phyloP scores from a whole-genome alignment of 2,329 filamentous ascomycete genomes.

The Ascochyta fabae region DNA sequence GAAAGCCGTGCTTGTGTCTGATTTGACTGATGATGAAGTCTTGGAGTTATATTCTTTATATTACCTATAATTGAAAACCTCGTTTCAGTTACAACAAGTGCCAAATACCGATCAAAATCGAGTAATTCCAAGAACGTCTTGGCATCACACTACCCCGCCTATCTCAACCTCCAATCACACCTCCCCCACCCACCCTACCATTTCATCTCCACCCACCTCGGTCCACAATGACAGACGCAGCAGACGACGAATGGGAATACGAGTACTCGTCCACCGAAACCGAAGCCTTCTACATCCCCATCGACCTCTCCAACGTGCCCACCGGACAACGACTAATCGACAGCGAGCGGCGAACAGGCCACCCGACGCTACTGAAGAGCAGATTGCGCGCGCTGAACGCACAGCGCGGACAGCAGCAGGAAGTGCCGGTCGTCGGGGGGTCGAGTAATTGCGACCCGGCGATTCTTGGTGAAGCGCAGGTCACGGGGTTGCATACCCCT shows the following conservation, averaged over 20 bases:
- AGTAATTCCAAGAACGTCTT: not conserved
- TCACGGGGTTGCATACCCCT: constrained; percentile 78
- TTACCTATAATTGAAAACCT: too few relatives aligned
- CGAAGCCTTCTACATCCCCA: constrained; percentile 66
- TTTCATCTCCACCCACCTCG: not conserved
- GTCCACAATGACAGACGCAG: not conserved
- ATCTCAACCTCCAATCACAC: not conserved
- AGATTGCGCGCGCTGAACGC: constrained; percentile 39
- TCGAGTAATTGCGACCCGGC: constrained; percentile 20
- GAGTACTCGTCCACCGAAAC: constrained; percentile 62
- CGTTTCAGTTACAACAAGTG: not conserved
- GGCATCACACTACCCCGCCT: not conserved
- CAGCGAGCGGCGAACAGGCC: constrained; percentile 26
- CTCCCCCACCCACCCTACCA: too few relatives aligned
- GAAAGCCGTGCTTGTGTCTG: constrained; percentile 21
- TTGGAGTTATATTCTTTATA: too few relatives aligned
- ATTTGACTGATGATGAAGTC: constrained; percentile 19
- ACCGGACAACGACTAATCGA: constrained; percentile 25
- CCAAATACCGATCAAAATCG: not conserved
- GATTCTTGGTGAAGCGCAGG: constrained; percentile 65
- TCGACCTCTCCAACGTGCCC: constrained; percentile 60
- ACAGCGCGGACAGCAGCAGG: constrained; percentile 19
- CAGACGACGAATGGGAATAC: constrained; percentile 65
- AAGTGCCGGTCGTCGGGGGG: constrained; percentile 13
- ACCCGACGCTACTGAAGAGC: constrained; percentile 38